These are phyloP conservation scores for Diaporthe humulicola DNA, from an alignment of 2,329 filamentous ascomycete genomes.

Conservation along the genomic window DNA sequence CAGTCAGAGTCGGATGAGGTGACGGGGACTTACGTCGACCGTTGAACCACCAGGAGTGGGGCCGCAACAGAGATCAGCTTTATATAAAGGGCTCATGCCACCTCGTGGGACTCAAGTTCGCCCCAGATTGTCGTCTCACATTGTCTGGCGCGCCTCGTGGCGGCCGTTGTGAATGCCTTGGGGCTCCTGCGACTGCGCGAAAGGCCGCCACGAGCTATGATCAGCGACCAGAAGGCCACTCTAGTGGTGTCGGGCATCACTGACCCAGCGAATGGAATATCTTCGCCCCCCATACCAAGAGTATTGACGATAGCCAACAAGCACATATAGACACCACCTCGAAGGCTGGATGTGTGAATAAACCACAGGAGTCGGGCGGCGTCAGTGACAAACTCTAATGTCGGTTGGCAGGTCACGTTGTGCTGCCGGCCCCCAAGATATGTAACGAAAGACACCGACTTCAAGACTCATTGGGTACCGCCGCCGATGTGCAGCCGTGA, in stretches of 20 bases:
- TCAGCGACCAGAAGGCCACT: neutral
- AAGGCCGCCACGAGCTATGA: neutral
- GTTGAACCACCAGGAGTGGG: neutral
- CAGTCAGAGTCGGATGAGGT: neutral
- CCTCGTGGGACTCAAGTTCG: neutral
- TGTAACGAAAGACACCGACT: neutral
- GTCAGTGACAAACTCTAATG: neutral
- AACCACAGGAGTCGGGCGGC: neutral
- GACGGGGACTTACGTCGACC: neutral
- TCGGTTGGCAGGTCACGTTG: neutral
- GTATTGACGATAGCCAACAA: neutral
- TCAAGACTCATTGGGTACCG: neutral
- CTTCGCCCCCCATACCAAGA: neutral
- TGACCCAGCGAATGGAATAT: neutral
- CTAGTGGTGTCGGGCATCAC: neutral
- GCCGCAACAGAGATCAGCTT: neutral
- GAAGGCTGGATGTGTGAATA: neutral
- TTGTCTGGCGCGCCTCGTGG: neutral
- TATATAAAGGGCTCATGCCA: neutral
- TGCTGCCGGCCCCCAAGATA: conserved; percentile 4
- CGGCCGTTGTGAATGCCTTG: neutral
- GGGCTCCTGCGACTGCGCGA: neutral
- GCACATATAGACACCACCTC: neutral
- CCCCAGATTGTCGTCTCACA: neutral
- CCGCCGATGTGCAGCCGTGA: conserved; percentile 5